phyloP scores from a whole-genome alignment of 2,329 filamentous ascomycete genomes.

The Aureobasidium sp. region DNA sequence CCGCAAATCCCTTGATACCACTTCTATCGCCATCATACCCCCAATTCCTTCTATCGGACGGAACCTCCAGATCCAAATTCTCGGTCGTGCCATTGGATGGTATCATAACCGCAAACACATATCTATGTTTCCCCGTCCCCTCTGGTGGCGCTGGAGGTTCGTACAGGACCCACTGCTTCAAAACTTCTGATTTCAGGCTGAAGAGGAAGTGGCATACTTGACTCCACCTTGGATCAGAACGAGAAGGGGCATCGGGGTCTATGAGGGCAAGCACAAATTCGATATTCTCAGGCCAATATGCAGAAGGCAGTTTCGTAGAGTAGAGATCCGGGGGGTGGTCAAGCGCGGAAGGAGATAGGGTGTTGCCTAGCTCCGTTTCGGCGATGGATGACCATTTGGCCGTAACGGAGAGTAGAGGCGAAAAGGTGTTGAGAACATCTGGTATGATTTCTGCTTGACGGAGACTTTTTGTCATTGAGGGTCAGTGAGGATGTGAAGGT shows the following conservation, averaged over 20 bases:
- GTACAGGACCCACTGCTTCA: no score
- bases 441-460: conserved; percentile 21
- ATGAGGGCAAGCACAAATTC: conserved; percentile 42
- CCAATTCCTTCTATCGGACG: no score
- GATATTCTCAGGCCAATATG: background rate
- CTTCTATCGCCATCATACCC: conserved; percentile 41
- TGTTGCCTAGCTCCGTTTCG: conserved; percentile 46
- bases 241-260: conserved; percentile 50
- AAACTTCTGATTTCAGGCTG: no score
- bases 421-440: conserved; percentile 50
- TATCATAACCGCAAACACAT: conserved; percentile 46
- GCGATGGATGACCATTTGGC: conserved; percentile 37
- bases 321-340: conserved; percentile 33
- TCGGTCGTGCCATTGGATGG: conserved; percentile 36
- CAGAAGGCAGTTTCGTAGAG: background rate
- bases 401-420: conserved; percentile 45
- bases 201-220: conserved; percentile 54
- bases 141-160: conserved; percentile 45
- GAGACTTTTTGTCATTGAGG: background rate
- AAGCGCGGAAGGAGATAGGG: conserved; percentile 35
- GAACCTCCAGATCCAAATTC: no score
- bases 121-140: conserved; percentile 49
- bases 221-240: conserved; percentile 44
- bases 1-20: conserved; percentile 44
- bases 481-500: no score